Conservation (phyloP, 2,329 filamentous ascomycete genomes). For the Fonsecaea nubica region DNA sequence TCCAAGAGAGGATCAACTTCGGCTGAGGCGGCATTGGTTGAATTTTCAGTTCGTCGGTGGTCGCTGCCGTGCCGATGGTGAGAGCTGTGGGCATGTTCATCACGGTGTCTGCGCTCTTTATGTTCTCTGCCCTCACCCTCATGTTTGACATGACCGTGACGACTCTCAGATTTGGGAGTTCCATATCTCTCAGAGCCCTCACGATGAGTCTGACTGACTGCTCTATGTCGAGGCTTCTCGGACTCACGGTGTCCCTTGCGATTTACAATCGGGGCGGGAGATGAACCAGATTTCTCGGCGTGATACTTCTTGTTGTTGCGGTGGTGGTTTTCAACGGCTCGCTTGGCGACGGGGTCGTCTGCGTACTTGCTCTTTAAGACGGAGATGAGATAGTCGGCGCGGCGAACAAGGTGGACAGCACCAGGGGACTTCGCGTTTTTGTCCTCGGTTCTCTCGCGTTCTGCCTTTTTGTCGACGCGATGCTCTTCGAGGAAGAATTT, state of each 20-base stretch:
- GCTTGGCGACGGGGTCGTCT: slow-evolving; percentile 72
- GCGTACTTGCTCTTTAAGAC: slow-evolving; percentile 86
- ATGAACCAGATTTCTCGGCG: slow-evolving; percentile 43
- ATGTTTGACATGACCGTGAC: slow-evolving; percentile 46
- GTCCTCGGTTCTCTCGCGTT: slow-evolving; percentile 76
- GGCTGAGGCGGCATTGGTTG: slow-evolving; percentile 46
- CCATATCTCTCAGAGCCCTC: slow-evolving; percentile 53
- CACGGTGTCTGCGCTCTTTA: slow-evolving; percentile 41
- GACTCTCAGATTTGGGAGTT: slow-evolving; percentile 50
- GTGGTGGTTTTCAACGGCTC: slow-evolving; percentile 88
- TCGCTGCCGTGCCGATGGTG: slow-evolving; percentile 41
- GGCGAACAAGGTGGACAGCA: slow-evolving; percentile 94
- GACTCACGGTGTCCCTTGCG: slow-evolving; percentile 52
- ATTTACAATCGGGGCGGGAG: slow-evolving; percentile 51
- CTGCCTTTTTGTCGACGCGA: slow-evolving; percentile 96
- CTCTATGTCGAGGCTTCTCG: slow-evolving; percentile 51
- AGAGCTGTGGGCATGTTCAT: slow-evolving; percentile 35
- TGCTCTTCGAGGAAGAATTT: slow-evolving; percentile 98
- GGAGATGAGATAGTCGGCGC: slow-evolving; percentile 93
- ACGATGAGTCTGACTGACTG: slow-evolving; percentile 49
- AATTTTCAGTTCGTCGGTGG: slow-evolving; percentile 43
- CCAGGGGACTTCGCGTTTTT: slow-evolving; percentile 78
- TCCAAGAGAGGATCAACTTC: slow-evolving; percentile 52
- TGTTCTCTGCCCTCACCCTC: slow-evolving; percentile 39
- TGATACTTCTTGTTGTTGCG: slow-evolving; percentile 83